These are phyloP conservation scores for Pseudonitzschia pungens DNA, from an alignment of 108 stramenopile genomes.

Conservation along the genomic window DNA sequence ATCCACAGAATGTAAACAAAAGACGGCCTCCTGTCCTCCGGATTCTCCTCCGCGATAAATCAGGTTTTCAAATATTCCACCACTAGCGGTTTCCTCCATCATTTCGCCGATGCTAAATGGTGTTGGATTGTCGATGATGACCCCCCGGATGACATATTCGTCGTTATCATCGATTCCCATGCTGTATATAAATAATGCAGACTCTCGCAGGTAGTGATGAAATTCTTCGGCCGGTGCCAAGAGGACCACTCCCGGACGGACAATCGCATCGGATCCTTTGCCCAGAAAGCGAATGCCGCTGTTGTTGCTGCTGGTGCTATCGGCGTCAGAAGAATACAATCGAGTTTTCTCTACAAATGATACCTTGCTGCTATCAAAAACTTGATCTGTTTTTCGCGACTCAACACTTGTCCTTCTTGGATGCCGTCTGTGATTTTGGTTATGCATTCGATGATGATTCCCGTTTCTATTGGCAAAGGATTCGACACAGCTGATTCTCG, in stretches of 20 bases:
- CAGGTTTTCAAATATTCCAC: constrained; percentile 35
- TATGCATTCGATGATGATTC: too few relatives aligned
- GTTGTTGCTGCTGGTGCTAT: background rate
- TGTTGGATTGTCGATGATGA: constrained; percentile 82
- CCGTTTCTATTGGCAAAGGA: too few relatives aligned
- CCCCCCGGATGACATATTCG: constrained; percentile 71
- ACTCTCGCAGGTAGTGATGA: constrained; percentile 71
- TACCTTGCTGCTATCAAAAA: too few relatives aligned
- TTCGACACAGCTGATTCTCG: too few relatives aligned
- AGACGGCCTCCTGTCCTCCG: constrained; percentile 52
- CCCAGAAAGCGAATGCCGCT: constrained; percentile 51
- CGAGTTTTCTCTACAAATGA: background rate
- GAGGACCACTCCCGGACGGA: constrained; percentile 68
- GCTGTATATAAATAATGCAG: constrained; percentile 77
- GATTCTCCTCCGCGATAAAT: constrained; percentile 73
- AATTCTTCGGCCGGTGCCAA: constrained; percentile 75
- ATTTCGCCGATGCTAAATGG: constrained; percentile 82
- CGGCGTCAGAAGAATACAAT: background rate
- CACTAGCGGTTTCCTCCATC: constrained; percentile 31
- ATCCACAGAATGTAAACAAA: constrained; percentile 66
- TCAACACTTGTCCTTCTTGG: background rate
- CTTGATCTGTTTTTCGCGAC: background rate
- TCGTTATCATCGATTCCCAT: constrained; percentile 70
- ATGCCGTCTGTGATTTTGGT: background rate
- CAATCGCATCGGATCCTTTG: constrained; percentile 65